Base-by-base conservation (phyloP, 2,329 filamentous ascomycete species). In the Fusarium sp. region DNA sequence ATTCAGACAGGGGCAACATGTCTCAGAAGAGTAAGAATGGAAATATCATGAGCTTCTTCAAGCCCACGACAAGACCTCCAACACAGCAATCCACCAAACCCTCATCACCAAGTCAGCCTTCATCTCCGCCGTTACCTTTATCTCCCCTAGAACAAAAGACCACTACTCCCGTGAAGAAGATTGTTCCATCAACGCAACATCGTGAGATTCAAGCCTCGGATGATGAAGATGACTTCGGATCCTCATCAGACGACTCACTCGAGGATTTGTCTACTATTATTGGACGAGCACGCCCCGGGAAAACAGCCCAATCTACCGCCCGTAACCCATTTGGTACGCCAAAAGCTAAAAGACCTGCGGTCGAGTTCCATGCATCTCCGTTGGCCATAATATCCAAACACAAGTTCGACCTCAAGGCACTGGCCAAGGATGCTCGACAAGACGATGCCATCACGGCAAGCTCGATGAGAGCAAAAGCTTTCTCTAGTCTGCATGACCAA, bases 201-300 rank as follows among this genome's bases (percentile, higher is more conserved):
- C 79, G 88, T 15, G 81, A 91, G 58, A 91, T 94, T 43, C 85
- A 85, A 47, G 90, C 88, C 57, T 94, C 92, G 0, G 92, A 94
- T 74, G 91, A 91, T 12, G 91, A 92, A n/a, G 86, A 86, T 20
- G 86, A 85, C 29, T 85, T 90, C 70, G 87, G 84, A 40, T 71
- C 69, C 40, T 77, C 74, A 20, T 89, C 89, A 20, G 87, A 88
- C 27, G 86, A 85, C 51, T 91, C 90, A 0, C 82, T 91, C 16
- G 84, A 86, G 8, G 83, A 86, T 45, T 77, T 91, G 3, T 77
- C 78, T 11, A 67, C 73, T 30, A 76, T 81, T 13, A 73, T 82
- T 13, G 74, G 77, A 8, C 71, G 71, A 18, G 63, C 65, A 18
- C 75, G 73, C 10, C 76, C 76, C 4, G 63, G 44, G 11, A 65